Percentiles rank a stretch among this genome's conserved stretches.
Evolutionary conservation across 805 yeast species (phyloP).

Genomic region (Suhomyces sp.): DNA sequence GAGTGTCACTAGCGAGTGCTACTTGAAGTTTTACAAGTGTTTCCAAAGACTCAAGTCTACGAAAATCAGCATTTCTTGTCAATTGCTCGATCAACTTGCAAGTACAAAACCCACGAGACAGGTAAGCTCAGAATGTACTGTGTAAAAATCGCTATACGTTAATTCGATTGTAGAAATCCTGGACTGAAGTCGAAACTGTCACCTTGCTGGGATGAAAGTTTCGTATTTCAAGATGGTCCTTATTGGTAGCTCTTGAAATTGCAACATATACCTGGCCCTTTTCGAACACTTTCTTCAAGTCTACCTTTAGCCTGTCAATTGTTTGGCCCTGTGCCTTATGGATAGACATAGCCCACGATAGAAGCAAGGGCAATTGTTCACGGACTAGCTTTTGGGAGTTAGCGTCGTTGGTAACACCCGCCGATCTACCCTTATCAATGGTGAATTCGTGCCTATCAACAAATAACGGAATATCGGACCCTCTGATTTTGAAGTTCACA

Average conservation of each 20-base stretch:
- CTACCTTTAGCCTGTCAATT: slow-evolving; percentile 65
- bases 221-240: slow-evolving; percentile 60
- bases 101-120: too few relatives aligned
- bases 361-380: slow-evolving; percentile 62
- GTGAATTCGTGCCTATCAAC: slow-evolving; percentile 39
- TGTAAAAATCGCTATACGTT: not conserved
- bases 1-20: too few relatives aligned
- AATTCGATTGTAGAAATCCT: slow-evolving; percentile 25
- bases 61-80: too few relatives aligned
- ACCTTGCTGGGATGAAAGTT: slow-evolving; percentile 62
- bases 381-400: slow-evolving; percentile 34
- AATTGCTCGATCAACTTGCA: too few relatives aligned
- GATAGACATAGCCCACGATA: slow-evolving; percentile 62
- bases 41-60: too few relatives aligned
- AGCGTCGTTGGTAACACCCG: not conserved
- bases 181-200: slow-evolving; percentile 33
- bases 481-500: slow-evolving; percentile 43
- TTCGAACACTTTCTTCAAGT: slow-evolving; percentile 64
- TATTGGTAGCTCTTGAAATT: slow-evolving; percentile 69
- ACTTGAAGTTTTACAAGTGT: too few relatives aligned
- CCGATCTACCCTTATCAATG: slow-evolving; percentile 22
- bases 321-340: slow-evolving; percentile 58
- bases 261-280: slow-evolving; percentile 87
- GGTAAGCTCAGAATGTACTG: too few relatives aligned
- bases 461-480: slow-evolving; percentile 25